Conservation (phyloP, 1,284 basidiomycete genomes). For the Pulveroboletus sp. region DNA sequence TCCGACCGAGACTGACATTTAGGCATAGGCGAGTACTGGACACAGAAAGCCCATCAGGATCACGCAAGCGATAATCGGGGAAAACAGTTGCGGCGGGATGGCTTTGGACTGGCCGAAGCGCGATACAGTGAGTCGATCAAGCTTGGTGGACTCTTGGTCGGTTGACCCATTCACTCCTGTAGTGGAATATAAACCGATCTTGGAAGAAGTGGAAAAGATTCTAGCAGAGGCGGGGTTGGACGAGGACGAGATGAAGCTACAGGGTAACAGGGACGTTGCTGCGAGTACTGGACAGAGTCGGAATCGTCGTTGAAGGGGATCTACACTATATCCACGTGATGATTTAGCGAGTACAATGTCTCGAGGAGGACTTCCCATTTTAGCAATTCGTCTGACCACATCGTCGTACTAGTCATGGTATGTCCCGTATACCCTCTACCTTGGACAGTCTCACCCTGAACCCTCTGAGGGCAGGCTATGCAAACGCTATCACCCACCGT, state of each 20-base stretch:
- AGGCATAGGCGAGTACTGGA: slow-evolving; percentile 72
- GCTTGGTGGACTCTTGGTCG: not conserved
- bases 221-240: slow-evolving; percentile 84
- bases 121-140: slow-evolving; percentile 50
- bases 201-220: slow-evolving; percentile 83
- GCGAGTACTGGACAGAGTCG: slow-evolving; percentile 41
- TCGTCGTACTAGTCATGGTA: not conserved
- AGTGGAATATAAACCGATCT: slow-evolving; percentile 74
- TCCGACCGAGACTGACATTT: not conserved
- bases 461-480: slow-evolving; percentile 7
- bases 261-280: slow-evolving; percentile 29
- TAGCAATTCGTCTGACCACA: not conserved
- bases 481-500: slow-evolving; percentile 6
- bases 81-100: slow-evolving; percentile 77
- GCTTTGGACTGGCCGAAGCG: slow-evolving; percentile 69
- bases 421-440: not conserved
- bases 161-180: slow-evolving; percentile 3
- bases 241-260: slow-evolving; percentile 66
- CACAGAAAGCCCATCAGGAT: slow-evolving; percentile 58
- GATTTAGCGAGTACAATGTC: too few relatives aligned
- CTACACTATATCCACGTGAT: too few relatives aligned
- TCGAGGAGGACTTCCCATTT: not conserved
- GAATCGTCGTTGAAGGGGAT: slow-evolving; percentile 40
- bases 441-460: slow-evolving; percentile 5
- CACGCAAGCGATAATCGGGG: slow-evolving; percentile 62